Evolutionary conservation across 371 early-diverging fungal species (phyloP).

Genomic region (Capniomyces stellatus): DNA sequence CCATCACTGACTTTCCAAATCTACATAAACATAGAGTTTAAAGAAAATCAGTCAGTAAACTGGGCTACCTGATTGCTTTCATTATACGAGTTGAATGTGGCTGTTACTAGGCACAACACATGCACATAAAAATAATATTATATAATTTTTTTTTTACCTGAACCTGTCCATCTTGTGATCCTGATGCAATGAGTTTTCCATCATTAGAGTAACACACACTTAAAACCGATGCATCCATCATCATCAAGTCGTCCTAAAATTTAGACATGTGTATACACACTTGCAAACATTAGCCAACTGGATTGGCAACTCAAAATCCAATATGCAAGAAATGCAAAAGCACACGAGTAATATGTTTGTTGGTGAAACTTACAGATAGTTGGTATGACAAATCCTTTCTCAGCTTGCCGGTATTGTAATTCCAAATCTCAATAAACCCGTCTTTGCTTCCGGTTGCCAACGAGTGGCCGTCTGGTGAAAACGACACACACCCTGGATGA

Average conservation of each 20-base stretch:
- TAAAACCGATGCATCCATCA: conserved; percentile 73
- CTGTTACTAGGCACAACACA: no score
- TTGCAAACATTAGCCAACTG: no score
- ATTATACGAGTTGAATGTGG: no score
- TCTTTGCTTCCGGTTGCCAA: conserved; percentile 78
- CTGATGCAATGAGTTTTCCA: conserved; percentile 65
- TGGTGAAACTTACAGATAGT: conserved; percentile 44
- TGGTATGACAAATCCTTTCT: conserved; percentile 78
- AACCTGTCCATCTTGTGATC: conserved; percentile 68
- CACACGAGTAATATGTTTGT: no score
- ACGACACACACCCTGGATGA: conserved; percentile 51
- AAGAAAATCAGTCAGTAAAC: no score
- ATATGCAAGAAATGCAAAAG: no score
- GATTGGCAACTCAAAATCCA: no score
- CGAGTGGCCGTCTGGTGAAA: conserved; percentile 64
- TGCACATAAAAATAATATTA: no score
- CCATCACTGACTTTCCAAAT: conserved; percentile 71
- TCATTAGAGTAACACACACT: conserved; percentile 53
- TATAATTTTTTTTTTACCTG: conserved; percentile 37
- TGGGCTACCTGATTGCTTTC: no score
- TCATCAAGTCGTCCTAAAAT: conserved; percentile 63
- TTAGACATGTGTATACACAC: no score
- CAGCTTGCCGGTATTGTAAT: conserved; percentile 70
- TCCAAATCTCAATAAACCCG: conserved; percentile 91
- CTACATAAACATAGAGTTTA: conserved; percentile 6